Percentiles rank a stretch among this genome's conserved stretches.
These are phyloP conservation scores for Leccinum subtestaceum DNA, from an alignment of 768 basidiomycete species.

Conservation along the genomic window DNA sequence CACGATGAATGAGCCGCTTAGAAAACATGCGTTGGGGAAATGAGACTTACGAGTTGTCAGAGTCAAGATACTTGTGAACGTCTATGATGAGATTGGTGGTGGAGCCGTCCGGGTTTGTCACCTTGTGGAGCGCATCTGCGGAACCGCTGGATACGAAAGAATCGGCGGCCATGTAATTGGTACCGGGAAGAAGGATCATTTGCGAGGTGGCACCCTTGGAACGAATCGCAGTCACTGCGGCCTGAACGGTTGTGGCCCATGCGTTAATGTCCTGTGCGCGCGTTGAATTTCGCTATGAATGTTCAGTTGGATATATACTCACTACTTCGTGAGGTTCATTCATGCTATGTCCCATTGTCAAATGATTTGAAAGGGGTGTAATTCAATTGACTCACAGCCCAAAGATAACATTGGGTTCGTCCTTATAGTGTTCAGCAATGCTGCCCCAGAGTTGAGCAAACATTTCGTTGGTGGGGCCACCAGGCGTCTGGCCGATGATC, in stretches of 20 bases:
- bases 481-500: conserved; percentile 53
- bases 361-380: not conserved
- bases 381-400: conserved; percentile 39
- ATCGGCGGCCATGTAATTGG: conserved; percentile 52
- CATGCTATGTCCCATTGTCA: conserved; percentile 39
- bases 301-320: not conserved
- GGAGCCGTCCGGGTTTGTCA: conserved; percentile 46
- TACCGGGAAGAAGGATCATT: conserved; percentile 57
- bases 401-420: conserved; percentile 42
- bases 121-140: conserved; percentile 43
- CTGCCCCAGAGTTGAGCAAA: conserved; percentile 53
- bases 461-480: conserved; percentile 52
- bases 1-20: not conserved
- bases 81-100: conserved; percentile 52
- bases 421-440: conserved; percentile 49
- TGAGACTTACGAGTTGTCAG: conserved; percentile 44
- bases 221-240: conserved; percentile 62
- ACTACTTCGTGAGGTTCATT: conserved; percentile 61
- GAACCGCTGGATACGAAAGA: conserved; percentile 52
- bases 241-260: conserved; percentile 53
- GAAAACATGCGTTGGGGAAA: not conserved
- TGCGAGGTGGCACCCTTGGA: conserved; percentile 49
- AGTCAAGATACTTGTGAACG: conserved; percentile 62
- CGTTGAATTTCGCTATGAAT: not conserved
- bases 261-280: conserved; percentile 32